Evolutionary conservation across 805 yeast species (phyloP).

Genomic region (Metschnikowia arizonensis): DNA sequence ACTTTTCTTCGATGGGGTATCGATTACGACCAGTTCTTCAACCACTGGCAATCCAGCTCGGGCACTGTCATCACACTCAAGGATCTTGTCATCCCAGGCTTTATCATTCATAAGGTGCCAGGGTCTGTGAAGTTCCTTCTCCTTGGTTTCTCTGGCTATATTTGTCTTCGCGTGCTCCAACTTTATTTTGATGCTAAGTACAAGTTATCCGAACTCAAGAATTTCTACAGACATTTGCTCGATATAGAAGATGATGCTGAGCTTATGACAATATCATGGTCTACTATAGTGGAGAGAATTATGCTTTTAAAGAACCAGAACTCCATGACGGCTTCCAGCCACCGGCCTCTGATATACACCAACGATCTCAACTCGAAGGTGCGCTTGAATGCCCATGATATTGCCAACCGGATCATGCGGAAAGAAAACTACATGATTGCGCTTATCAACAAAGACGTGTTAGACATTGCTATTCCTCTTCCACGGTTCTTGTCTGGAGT

Average conservation of each 20-base stretch:
- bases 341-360: constrained; percentile 24
- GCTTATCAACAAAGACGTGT: constrained; percentile 69
- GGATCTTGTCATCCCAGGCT: constrained; percentile 37
- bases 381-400: constrained; percentile 84
- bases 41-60: constrained; percentile 22
- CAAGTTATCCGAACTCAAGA: constrained; percentile 66
- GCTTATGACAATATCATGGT: constrained; percentile 92
- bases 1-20: constrained; percentile 80
- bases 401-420: constrained; percentile 94
- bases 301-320: constrained; percentile 76
- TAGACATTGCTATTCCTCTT: constrained; percentile 53
- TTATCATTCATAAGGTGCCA: constrained; percentile 43
- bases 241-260: constrained; percentile 70
- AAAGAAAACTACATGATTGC: constrained; percentile 93
- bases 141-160: constrained; percentile 55
- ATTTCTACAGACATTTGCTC: constrained; percentile 70
- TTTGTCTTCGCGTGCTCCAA: constrained; percentile 50
- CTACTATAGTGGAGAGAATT: constrained; percentile 70
- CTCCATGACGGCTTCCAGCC: constrained; percentile 51
- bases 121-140: constrained; percentile 52
- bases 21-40: constrained; percentile 44
- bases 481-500: constrained; percentile 15
- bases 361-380: constrained; percentile 65
- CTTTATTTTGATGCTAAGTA: constrained; percentile 55
- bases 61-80: constrained; percentile 26